phyloP scores from a whole-genome alignment of 2,329 filamentous ascomycete species.

The Chaetothyriales sp. region DNA sequence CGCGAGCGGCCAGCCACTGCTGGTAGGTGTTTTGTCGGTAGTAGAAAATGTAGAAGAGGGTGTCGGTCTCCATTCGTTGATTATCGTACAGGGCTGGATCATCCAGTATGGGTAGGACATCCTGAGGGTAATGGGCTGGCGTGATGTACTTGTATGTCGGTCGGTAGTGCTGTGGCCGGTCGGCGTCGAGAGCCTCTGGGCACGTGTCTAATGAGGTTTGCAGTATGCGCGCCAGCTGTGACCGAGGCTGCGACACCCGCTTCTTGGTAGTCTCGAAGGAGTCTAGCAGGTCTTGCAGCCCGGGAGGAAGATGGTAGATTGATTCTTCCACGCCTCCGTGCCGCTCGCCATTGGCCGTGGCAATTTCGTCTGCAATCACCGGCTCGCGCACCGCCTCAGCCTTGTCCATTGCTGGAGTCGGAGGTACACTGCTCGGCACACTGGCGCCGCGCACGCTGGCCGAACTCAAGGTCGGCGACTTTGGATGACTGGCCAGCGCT shows the following conservation, averaged over 20 bases:
- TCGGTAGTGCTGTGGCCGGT: conserved; percentile 70
- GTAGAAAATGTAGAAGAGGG: conserved; percentile 97
- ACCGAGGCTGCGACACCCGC: conserved; percentile 47
- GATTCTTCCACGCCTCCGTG: conserved; percentile 53
- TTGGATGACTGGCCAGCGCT: conserved; percentile 25
- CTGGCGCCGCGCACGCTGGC: conserved; percentile 31
- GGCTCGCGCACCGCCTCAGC: conserved; percentile 25
- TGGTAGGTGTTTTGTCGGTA: conserved; percentile 95
- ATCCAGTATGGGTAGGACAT: conserved; percentile 82
- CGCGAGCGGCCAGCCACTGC: conserved; percentile 88
- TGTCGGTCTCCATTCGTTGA: conserved; percentile 78
- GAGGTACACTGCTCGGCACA: conserved; percentile 29
- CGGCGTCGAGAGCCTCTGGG: conserved; percentile 64
- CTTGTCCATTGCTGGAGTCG: conserved; percentile 36
- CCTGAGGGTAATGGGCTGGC: conserved; percentile 75
- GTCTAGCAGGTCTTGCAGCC: conserved; percentile 77
- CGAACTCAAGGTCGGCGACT: conserved; percentile 39
- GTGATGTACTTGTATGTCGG: conserved; percentile 70
- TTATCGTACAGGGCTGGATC: conserved; percentile 69
- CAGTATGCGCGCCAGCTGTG: conserved; percentile 60
- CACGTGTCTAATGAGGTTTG: conserved; percentile 58
- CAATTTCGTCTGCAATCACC: conserved; percentile 26
- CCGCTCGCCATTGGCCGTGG: conserved; percentile 38
- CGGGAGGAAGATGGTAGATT: conserved; percentile 82
- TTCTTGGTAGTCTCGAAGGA: conserved; percentile 76